Evolutionary conservation across 2,329 filamentous ascomycete species (phyloP).

Genomic region (Colletotrichum eremochloae): DNA sequence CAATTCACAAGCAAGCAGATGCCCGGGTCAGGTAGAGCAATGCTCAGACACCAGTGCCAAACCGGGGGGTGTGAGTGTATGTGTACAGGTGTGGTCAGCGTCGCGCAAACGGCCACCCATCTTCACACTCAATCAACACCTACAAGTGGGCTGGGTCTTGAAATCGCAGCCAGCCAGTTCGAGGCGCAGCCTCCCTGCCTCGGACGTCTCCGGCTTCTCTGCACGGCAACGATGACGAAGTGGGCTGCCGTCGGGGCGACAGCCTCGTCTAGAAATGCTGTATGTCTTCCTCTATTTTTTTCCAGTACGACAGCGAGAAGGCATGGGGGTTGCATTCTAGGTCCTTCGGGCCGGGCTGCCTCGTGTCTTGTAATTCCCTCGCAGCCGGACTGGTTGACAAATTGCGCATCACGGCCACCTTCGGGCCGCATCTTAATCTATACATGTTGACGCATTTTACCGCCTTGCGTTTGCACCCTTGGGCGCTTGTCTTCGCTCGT

Average conservation of each 20-base stretch:
- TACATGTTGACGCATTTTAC: background rate
- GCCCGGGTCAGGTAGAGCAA: conserved; percentile 15
- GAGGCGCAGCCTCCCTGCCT: conserved; percentile 10
- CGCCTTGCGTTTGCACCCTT: conserved; percentile 6
- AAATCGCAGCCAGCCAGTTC: conserved; percentile 17
- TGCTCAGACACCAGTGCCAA: conserved; percentile 14
- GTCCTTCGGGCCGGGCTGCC: background rate
- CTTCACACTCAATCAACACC: background rate
- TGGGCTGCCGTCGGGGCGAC: conserved; percentile 12
- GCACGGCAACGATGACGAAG: conserved; percentile 4
- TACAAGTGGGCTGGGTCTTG: conserved; percentile 8
- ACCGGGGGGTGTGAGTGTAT: background rate
- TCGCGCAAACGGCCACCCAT: conserved; percentile 16
- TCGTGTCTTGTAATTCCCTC: conserved; percentile 1
- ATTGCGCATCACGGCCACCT: background rate
- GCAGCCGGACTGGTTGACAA: conserved; percentile 7
- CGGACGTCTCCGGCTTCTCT: conserved; percentile 23
- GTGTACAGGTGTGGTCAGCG: background rate
- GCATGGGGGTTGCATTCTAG: conserved; percentile 10
- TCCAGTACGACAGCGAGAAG: background rate
- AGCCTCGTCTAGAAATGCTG: conserved; percentile 24
- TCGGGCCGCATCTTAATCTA: background rate
- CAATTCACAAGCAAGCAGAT: conserved; percentile 15
- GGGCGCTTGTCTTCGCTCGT: too few species aligned
- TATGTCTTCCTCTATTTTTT: background rate